A percentile compares a stretch with the other conserved stretches of the same genome.
phyloP scores from a whole-genome alignment of 129 eudicot genomes.

The Flaveria robusta region DNA sequence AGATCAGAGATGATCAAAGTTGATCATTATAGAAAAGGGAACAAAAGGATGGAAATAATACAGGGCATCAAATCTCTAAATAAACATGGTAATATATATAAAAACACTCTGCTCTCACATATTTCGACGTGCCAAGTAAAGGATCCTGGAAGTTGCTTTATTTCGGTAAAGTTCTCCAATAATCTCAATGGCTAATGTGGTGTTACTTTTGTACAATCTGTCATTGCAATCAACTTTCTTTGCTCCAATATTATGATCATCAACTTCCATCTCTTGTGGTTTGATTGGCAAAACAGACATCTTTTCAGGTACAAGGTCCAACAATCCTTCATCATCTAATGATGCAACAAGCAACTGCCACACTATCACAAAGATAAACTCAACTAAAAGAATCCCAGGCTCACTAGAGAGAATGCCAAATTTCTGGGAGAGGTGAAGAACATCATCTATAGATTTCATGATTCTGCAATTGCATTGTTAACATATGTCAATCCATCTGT shows the following conservation, averaged over 20 bases:
- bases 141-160: constrained; percentile 67
- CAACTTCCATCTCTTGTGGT: constrained; percentile 79
- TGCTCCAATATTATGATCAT: constrained; percentile 51
- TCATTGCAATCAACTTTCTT: constrained; percentile 57
- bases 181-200: constrained; percentile 72
- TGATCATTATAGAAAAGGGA: constrained; percentile 16
- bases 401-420: constrained; percentile 70
- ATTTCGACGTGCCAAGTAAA: constrained; percentile 72
- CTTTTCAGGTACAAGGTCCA: constrained; percentile 76
- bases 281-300: constrained; percentile 63
- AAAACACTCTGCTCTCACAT: constrained; percentile 46
- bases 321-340: constrained; percentile 86
- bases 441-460: constrained; percentile 72
- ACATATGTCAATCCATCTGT: constrained; percentile 16
- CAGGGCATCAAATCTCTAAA: neutral
- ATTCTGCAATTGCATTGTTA: constrained; percentile 59
- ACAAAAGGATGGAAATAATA: neutral
- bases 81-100: constrained; percentile 20
- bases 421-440: constrained; percentile 61
- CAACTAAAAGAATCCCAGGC: constrained; percentile 73
- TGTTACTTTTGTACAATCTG: constrained; percentile 58
- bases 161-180: constrained; percentile 62
- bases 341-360: constrained; percentile 93
- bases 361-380: constrained; percentile 64
- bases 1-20: constrained; percentile 16